Percentiles rank a stretch among this genome's conserved stretches.
Conservation (phyloP, 495 filamentous ascomycete genomes). For the Friedmanniomyces simplex region DNA sequence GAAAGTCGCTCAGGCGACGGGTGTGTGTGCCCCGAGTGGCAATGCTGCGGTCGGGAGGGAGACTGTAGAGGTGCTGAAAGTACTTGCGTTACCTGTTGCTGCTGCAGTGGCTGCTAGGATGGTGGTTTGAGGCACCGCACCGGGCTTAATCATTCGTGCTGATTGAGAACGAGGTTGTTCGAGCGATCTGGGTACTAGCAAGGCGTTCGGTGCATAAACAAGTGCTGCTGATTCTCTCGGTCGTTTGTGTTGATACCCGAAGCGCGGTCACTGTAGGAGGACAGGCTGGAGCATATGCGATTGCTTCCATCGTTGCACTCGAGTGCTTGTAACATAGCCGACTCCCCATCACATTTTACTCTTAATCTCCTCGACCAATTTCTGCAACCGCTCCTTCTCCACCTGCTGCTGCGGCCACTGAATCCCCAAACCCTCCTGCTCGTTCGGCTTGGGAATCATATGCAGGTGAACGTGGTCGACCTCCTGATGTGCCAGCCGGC, state of each 20-base stretch:
- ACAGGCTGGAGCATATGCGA: too few relatives aligned
- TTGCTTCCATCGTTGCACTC: background rate
- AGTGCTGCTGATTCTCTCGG: background rate
- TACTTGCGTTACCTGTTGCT: background rate
- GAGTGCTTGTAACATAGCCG: background rate
- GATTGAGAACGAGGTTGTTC: too few relatives aligned
- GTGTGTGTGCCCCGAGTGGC: background rate
- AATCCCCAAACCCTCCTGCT: constrained; percentile 67
- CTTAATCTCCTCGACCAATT: constrained; percentile 71
- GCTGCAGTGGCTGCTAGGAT: background rate
- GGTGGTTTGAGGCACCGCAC: background rate
- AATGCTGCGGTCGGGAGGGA: background rate
- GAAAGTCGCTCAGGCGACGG: background rate
- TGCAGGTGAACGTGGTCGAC: constrained; percentile 88
- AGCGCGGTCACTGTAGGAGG: too few relatives aligned
- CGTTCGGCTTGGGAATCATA: constrained; percentile 95
- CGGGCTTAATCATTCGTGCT: too few relatives aligned
- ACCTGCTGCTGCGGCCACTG: constrained; percentile 65
- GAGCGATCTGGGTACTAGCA: background rate
- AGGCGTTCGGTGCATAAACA: background rate
- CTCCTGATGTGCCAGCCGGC: constrained; percentile 80
- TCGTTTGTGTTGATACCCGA: background rate
- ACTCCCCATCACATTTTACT: constrained; percentile 59
- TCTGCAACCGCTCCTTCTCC: constrained; percentile 79
- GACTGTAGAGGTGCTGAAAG: background rate